Base-by-base conservation (phyloP, 2,329 filamentous ascomycete genomes). In the Sporothrix inflata region DNA sequence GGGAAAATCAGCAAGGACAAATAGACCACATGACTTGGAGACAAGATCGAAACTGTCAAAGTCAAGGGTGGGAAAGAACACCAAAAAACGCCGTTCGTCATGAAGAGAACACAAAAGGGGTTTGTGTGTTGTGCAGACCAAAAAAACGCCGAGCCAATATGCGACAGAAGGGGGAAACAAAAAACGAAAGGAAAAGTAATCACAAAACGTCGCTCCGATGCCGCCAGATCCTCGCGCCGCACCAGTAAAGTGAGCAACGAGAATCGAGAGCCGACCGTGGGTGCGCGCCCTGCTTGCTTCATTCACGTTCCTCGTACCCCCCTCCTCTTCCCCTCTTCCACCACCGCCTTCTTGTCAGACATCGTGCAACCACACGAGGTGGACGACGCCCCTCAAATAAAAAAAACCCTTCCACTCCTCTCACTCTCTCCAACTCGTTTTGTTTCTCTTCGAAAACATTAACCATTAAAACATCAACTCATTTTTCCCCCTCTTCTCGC, bases 41-140 rank as follows among this genome's bases (percentile, higher is more conserved):
- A 34, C 24, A 30, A 66, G 9, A 12, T 34, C 60, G 27, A 6
- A 21, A 8, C 21, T 27, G 38, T 34, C 42, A 30, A 49, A 21
- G 42, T 9, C 8, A 16, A 42, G 14, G 12, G 30, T n/a, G 19
- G 16, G 8, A n/a, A 45, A 27, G 21, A 65, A 65, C 60, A 30
- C 63, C 40, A 12, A n/a, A 55, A 30, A 66, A 66, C 63, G 63
- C 63, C 63, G 7, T 49, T 45, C 61, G 19, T 66, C 42, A 66
- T 49, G 63, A 66, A n/a, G 6, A 45, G 40, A 66, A 47, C 61
- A 66, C 21, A n/a, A 24, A 21, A 3, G 5, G 21, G n/a, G 14
- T n/a, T 14, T 42, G 38, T 65, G n/a, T 65, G 21, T 65, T 30
- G 27, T 21, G 27, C 61, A 67, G 21, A 27, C 34, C 65, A 45